Conservation (phyloP, 208 protist genomes). For the Acanthamoeba castellanii region DNA sequence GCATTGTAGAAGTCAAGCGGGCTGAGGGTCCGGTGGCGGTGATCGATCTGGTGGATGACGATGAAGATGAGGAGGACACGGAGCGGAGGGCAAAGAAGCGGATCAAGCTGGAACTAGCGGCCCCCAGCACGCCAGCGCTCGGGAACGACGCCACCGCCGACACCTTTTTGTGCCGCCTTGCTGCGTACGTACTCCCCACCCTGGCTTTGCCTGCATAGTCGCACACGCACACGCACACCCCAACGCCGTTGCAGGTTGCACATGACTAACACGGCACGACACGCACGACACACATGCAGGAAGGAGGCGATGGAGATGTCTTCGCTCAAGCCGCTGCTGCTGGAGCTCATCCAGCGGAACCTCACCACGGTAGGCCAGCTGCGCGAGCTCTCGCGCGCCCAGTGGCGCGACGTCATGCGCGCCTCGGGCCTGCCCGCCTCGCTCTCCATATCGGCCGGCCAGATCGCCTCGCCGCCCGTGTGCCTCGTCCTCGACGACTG, state of each 20-base stretch:
- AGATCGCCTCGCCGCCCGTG: no score
- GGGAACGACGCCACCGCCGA: background rate
- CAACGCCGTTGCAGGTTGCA: no score
- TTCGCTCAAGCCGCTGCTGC: background rate
- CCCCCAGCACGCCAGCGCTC: background rate
- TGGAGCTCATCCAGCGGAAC: background rate
- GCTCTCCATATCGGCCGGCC: background rate
- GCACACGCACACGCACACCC: no score
- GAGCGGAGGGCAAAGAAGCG: background rate
- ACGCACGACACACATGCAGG: background rate
- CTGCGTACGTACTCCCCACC: background rate
- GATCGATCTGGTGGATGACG: background rate
- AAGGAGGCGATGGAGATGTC: background rate
- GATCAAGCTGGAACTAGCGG: background rate
- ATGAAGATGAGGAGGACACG: background rate
- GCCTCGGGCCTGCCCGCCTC: background rate
- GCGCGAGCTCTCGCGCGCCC: background rate
- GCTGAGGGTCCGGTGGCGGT: background rate
- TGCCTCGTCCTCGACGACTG: no score
- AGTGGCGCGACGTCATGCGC: slow-evolving; percentile 1
- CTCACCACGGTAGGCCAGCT: background rate
- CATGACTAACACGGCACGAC: no score
- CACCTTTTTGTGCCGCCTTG: background rate
- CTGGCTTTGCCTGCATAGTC: no score
- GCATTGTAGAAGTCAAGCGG: background rate